phyloP scores from a whole-genome alignment of 2,329 filamentous ascomycete species.

The Beauveria brongniartii region DNA sequence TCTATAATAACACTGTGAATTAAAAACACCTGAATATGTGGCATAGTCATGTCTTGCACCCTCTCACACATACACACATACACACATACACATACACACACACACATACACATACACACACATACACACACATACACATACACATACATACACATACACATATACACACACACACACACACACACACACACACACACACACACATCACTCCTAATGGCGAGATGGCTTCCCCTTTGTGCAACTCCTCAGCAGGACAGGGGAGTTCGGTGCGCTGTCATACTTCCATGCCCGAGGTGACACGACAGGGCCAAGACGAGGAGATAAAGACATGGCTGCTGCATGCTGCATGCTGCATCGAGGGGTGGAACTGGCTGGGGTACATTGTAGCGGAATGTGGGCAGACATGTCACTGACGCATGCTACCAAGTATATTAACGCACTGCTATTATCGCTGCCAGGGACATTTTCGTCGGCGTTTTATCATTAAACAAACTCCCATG shows the following conservation, averaged over 20 bases:
- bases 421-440: background rate
- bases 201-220: no score
- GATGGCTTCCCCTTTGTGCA: background rate
- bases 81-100: background rate
- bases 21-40: background rate
- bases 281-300: background rate
- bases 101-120: background rate
- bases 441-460: background rate
- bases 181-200: background rate
- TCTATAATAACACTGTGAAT: background rate
- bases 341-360: background rate
- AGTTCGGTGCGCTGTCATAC: background rate
- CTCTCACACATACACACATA: background rate
- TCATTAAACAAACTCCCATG: no score
- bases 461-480: background rate
- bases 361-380: background rate
- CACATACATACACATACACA: background rate
- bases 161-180: background rate
- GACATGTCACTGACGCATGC: background rate
- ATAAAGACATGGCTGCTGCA: no score
- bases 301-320: background rate
- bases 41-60: background rate
- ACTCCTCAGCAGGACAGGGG: background rate
- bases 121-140: background rate
- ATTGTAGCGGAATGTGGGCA: background rate